Evolutionary conservation across 2,329 filamentous ascomycete genomes (phyloP), one percentile per base, ranked within the genome.

Genomic region (Penicillium palitans): DNA sequence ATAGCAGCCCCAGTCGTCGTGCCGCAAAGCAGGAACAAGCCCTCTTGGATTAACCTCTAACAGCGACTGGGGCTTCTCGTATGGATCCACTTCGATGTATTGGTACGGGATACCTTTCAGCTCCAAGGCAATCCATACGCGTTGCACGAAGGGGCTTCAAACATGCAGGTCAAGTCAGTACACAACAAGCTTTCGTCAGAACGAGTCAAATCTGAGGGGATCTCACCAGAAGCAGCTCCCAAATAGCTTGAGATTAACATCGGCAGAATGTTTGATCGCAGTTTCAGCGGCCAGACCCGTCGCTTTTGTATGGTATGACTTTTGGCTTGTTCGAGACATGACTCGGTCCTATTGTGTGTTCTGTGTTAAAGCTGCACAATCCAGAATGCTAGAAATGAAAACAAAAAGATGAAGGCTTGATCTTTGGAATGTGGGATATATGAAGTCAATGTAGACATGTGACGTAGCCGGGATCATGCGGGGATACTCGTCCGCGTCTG

Each of bases 111-210:
- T 81, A 19, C 85, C 83, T 72, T 95, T 95, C 67, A 87, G 81
- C 73, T 96, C 91, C 37, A 96, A 81, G 1, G 91, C 89, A 63
- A 96, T 95, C 91, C 91, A 96, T 27, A 95, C 89, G 19, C 91
- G 86, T 71, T 96, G 91, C 1, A 91, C 91, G 71, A 93, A 95
- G 27, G 91, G 91, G 69, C 89, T 90, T 51, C n/a, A 41, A n/a
- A 25, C 8, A 58, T 31, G 31, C n/a, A 51, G 54, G 17, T 52
- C 15, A 37, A 50, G 48, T 55, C 50, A 53, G 17, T 47, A 53
- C n/a, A 52, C 40, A 27, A 55, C 24, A 8, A 31, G 12, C 1
- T 35, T 50, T 35, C 51, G 13, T 27, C 42, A 57, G 45, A 24
- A 40, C 13, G 4, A 41, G 15, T 24, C 19, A 31, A n/a, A 8